These are phyloP conservation scores for Fusarium subtropicale DNA, from an alignment of 2,329 filamentous ascomycete genomes.

Conservation along the genomic window DNA sequence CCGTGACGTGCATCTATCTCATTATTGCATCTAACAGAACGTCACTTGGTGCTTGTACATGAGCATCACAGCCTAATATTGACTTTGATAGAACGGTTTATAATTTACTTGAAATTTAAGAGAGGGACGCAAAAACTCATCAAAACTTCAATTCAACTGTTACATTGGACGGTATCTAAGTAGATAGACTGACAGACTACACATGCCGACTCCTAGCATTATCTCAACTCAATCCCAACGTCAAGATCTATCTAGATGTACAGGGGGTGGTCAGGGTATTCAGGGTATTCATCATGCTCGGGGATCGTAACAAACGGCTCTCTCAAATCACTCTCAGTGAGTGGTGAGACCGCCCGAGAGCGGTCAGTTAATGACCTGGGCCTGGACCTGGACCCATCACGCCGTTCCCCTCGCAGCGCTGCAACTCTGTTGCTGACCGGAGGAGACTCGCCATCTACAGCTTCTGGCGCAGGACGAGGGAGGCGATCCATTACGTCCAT, in stretches of 20 bases:
- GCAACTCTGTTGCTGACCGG: not conserved
- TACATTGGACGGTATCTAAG: not conserved
- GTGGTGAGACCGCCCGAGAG: constrained; percentile 9
- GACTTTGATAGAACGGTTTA: too few relatives aligned
- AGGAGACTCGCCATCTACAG: not conserved
- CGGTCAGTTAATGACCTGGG: constrained; percentile 1
- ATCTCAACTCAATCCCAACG: not conserved
- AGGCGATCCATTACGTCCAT: not conserved
- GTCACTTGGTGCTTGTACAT: too few relatives aligned
- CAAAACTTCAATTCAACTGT: not conserved
- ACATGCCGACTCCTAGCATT: not conserved
- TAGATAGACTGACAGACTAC: not conserved
- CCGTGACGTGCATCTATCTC: too few relatives aligned
- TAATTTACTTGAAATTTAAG: not conserved
- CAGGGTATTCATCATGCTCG: constrained; percentile 3
- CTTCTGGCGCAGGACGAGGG: not conserved
- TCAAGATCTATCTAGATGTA: not conserved
- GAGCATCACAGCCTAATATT: not conserved
- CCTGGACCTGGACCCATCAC: not conserved
- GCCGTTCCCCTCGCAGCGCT: not conserved
- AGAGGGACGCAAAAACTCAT: not conserved
- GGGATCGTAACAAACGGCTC: constrained; percentile 5
- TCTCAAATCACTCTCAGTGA: constrained; percentile 9
- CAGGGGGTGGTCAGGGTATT: not conserved
- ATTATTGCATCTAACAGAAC: too few relatives aligned